These are phyloP conservation scores for Lachancea mirantina DNA, from an alignment of 805 yeast genomes.

Conservation along the genomic window DNA sequence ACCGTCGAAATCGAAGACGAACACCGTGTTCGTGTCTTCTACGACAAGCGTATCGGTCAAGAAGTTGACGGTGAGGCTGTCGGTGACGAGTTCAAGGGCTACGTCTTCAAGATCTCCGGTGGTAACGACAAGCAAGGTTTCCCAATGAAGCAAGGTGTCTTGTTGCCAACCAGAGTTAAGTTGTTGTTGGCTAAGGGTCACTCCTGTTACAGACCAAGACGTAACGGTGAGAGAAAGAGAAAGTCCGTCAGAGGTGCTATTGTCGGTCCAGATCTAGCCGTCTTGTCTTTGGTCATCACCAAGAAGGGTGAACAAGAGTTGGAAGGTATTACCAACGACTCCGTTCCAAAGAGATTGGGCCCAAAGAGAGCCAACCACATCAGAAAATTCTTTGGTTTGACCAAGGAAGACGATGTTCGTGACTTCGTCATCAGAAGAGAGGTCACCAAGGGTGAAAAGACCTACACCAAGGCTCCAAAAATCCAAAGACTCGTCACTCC, in stretches of 20 bases:
- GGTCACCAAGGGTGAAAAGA: conserved; percentile 95
- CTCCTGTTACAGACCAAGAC: conserved; percentile 99
- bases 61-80: conserved; percentile 98
- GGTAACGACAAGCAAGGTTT: conserved; percentile 99
- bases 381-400: conserved; percentile 96
- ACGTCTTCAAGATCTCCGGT: conserved; percentile 97
- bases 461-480: conserved; percentile 99
- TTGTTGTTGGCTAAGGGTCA: conserved; percentile 87
- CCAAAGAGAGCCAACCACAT: conserved; percentile 99
- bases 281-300: conserved; percentile 83
- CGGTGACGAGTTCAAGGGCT: conserved; percentile 99
- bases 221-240: conserved; percentile 99
- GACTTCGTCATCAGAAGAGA: conserved; percentile 97
- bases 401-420: conserved; percentile 45
- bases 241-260: conserved; percentile 99
- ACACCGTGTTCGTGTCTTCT: conserved; percentile 95
- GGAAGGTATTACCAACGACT: conserved; percentile 89
- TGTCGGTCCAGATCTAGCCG: conserved; percentile 95
- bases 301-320: conserved; percentile 97
- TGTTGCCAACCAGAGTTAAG: conserved; percentile 99
- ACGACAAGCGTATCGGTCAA: conserved; percentile 99
- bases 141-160: conserved; percentile 99
- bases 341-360: conserved; percentile 98
- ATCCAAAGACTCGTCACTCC: conserved; percentile 99
- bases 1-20: conserved; percentile 97